Conservation (phyloP, 768 basidiomycete species). For the Exsudoporus frostii region DNA sequence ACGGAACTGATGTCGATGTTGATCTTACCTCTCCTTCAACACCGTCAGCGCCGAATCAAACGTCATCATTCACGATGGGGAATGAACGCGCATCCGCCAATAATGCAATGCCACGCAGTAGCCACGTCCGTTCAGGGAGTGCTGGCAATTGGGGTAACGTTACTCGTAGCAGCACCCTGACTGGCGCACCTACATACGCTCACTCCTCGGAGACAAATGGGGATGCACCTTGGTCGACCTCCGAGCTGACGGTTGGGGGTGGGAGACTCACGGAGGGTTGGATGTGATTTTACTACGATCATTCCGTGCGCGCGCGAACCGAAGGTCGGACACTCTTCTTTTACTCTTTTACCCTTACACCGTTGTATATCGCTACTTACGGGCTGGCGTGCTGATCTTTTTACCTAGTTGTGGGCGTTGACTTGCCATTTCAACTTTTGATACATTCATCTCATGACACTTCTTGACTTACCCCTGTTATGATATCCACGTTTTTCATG, state of each 20-base stretch:
- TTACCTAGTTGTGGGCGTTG: constrained; percentile 9
- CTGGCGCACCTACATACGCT: constrained; percentile 48
- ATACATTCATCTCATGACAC: constrained; percentile 29
- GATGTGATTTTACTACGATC: constrained; percentile 24
- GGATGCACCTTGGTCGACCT: constrained; percentile 58
- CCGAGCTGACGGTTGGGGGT: constrained; percentile 47
- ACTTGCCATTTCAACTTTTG: constrained; percentile 23
- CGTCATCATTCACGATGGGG: constrained; percentile 36
- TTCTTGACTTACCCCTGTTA: constrained; percentile 38
- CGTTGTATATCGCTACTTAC: constrained; percentile 6
- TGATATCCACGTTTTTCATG: constrained; percentile 38
- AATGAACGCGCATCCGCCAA: constrained; percentile 38
- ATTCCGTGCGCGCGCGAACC: constrained; percentile 9
- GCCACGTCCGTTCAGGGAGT: constrained; percentile 76
- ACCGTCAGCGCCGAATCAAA: constrained; percentile 44
- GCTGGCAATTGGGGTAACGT: constrained; percentile 77
- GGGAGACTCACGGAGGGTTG: constrained; percentile 56
- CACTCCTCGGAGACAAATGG: constrained; percentile 52
- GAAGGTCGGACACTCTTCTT: constrained; percentile 43
- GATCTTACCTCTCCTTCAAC: constrained; percentile 58
- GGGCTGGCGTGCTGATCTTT: constrained; percentile 5
- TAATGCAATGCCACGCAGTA: constrained; percentile 42
- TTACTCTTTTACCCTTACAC: constrained; percentile 5
- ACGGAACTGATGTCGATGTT: constrained; percentile 63
- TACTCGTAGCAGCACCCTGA: constrained; percentile 50